Evolutionary conservation across 1,284 basidiomycete genomes (phyloP).

Genomic region (Neolentinus lepideus): DNA sequence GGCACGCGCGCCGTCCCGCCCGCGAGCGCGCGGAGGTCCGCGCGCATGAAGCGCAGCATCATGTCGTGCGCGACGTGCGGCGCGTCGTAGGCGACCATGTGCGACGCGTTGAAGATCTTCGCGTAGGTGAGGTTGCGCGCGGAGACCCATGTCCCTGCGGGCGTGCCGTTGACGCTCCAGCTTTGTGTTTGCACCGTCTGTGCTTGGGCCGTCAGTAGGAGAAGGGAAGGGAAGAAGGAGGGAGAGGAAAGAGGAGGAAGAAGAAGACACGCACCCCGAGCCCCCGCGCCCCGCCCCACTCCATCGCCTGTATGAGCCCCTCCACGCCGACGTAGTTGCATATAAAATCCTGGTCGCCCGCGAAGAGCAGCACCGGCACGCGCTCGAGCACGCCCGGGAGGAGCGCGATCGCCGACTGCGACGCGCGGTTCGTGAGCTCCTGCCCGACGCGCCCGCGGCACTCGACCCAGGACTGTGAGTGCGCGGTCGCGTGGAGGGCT

Average conservation of each 20-base stretch:
- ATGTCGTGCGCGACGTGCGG: slow-evolving; percentile 92
- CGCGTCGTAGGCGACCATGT: slow-evolving; percentile 92
- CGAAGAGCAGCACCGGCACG: slow-evolving; percentile 87
- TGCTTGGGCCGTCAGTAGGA: slow-evolving; percentile 4
- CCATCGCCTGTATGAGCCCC: slow-evolving; percentile 74
- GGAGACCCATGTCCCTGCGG: slow-evolving; percentile 87
- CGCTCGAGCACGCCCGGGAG: slow-evolving; percentile 76
- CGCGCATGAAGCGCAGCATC: slow-evolving; percentile 93
- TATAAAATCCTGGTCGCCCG: slow-evolving; percentile 93
- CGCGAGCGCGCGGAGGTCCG: slow-evolving; percentile 77
- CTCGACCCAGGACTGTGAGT: slow-evolving; percentile 85
- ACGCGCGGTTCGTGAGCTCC: slow-evolving; percentile 51
- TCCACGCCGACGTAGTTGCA: slow-evolving; percentile 95
- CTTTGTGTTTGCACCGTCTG: slow-evolving; percentile 67
- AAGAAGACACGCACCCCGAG: slow-evolving; percentile 73
- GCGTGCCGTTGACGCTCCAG: slow-evolving; percentile 76
- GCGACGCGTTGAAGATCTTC: slow-evolving; percentile 87
- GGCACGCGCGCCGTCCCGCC: slow-evolving; percentile 71
- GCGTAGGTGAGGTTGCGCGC: slow-evolving; percentile 92
- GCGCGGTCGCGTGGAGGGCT: slow-evolving; percentile 78
- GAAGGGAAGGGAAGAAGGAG: too few species aligned
- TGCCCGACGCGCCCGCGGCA: slow-evolving; percentile 68
- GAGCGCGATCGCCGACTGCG: slow-evolving; percentile 70
- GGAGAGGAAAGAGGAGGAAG: too few species aligned
- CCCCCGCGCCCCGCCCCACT: slow-evolving; percentile 84